These are phyloP conservation scores for Panicum hallii DNA, from an alignment of 202 grass and related monocot genomes.

Conservation along the genomic window DNA sequence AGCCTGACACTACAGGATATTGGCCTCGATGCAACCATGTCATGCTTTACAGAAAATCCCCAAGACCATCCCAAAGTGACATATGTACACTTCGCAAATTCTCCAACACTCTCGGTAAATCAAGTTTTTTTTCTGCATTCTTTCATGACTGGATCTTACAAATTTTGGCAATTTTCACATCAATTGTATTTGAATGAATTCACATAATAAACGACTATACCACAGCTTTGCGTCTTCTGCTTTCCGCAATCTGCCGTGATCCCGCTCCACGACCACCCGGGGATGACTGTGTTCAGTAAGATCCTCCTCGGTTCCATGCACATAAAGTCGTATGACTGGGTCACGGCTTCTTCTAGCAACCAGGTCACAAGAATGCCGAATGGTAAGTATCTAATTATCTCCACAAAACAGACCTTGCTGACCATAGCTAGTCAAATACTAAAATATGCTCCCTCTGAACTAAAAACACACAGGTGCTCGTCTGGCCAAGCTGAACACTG, in stretches of 20 bases:
- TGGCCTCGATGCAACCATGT: slow-evolving; percentile 53
- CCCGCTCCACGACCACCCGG: slow-evolving; percentile 76
- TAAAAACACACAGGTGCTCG: slow-evolving; percentile 37
- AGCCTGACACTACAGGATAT: slow-evolving; percentile 50
- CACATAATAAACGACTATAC: background rate
- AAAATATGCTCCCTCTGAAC: slow-evolving; percentile 9
- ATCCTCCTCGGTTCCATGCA: slow-evolving; percentile 68
- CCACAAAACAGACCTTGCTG: background rate
- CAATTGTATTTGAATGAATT: background rate
- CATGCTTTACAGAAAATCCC: slow-evolving; percentile 38
- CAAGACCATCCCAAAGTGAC: slow-evolving; percentile 44
- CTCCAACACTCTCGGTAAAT: slow-evolving; percentile 51
- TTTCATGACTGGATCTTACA: background rate
- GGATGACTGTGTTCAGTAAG: slow-evolving; percentile 86
- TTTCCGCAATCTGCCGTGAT: slow-evolving; percentile 62
- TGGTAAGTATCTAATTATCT: slow-evolving; percentile 7
- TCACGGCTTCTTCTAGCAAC: background rate
- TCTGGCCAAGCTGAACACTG: slow-evolving; percentile 63
- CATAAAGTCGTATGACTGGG: slow-evolving; percentile 73
- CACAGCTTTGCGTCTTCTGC: slow-evolving; percentile 73
- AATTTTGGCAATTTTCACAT: background rate
- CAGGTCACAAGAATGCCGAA: too few species aligned
- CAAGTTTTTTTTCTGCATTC: background rate
- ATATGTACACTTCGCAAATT: slow-evolving; percentile 61
- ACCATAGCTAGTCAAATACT: background rate